These are phyloP conservation scores for Acanthamoeba culbertsoni DNA, from an alignment of 208 protist genomes.

Conservation along the genomic window DNA sequence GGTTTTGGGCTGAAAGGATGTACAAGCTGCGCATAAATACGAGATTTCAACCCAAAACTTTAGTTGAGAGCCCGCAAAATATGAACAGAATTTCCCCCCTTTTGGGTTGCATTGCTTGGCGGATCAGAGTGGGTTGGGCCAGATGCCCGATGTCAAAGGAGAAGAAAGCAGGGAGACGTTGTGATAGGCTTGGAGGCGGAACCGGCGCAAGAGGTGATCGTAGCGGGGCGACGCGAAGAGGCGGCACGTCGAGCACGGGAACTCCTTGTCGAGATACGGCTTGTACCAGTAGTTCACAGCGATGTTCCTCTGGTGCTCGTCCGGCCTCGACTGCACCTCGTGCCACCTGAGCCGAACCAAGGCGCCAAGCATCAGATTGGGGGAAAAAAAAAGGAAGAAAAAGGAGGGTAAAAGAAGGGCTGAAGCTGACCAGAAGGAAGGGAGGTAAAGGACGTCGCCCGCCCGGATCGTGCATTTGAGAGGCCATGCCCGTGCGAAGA, in stretches of 20 bases:
- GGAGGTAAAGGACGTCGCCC: constrained; percentile 48
- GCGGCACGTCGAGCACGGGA: not conserved
- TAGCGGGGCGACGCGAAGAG: not conserved
- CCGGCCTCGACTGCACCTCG: constrained; percentile 29
- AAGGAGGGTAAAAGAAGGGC: not conserved
- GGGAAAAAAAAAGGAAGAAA: too few species aligned
- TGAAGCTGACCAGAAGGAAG: not conserved
- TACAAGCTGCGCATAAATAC: too few species aligned
- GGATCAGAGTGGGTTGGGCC: too few species aligned
- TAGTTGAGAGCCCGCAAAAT: too few species aligned
- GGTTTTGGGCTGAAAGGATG: too few species aligned
- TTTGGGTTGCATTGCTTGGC: too few species aligned
- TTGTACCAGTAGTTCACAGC: constrained; percentile 10
- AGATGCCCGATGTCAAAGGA: too few species aligned
- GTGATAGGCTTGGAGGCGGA: not conserved
- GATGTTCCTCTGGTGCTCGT: constrained; percentile 14
- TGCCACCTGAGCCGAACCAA: constrained; percentile 32
- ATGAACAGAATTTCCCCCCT: too few species aligned
- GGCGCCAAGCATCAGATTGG: too few species aligned
- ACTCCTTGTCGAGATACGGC: constrained; percentile 28
- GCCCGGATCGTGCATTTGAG: not conserved
- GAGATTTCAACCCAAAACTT: too few species aligned
- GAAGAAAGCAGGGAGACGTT: too few species aligned
- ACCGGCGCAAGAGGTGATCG: not conserved
- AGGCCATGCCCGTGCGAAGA: not conserved